Percentiles rank a stretch among this genome's conserved stretches.
phyloP scores from a whole-genome alignment of 1,139 yeast species.

The Fermentozyma sake region DNA sequence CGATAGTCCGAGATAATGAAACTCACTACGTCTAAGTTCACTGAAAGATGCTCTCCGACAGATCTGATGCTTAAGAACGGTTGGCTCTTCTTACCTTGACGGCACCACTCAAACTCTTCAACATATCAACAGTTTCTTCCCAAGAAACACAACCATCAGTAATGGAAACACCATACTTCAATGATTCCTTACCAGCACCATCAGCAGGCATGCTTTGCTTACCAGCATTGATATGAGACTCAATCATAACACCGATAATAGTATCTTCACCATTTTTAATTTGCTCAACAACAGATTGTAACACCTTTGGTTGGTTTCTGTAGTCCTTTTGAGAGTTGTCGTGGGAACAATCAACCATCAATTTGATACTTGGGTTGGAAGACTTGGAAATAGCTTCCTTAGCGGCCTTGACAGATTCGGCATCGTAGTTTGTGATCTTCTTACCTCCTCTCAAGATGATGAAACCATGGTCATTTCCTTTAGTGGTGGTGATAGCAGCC shows the following conservation, averaged over 20 bases:
- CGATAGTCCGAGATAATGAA: no score
- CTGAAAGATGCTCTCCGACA: no score
- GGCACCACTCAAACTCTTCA: constrained; percentile 73
- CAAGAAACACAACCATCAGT: constrained; percentile 96
- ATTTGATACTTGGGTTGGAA: constrained; percentile 56
- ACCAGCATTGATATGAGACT: constrained; percentile 89
- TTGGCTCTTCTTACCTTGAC: constrained; percentile 74
- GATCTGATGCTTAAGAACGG: no score
- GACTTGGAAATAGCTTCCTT: constrained; percentile 57
- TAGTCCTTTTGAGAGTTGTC: constrained; percentile 94
- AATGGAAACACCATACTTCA: constrained; percentile 93
- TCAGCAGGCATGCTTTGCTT: constrained; percentile 72
- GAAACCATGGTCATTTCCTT: constrained; percentile 86
- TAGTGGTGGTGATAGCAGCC: constrained; percentile 93
- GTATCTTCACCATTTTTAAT: constrained; percentile 72
- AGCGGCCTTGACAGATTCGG: constrained; percentile 69
- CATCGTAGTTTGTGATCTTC: constrained; percentile 88
- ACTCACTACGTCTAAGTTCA: no score
- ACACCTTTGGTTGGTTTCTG: constrained; percentile 91
- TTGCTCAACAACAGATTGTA: constrained; percentile 75
- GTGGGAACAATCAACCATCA: constrained; percentile 97
- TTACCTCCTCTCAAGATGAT: constrained; percentile 95
- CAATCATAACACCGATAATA: constrained; percentile 94
- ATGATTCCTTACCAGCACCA: constrained; percentile 54
- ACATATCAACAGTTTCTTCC: constrained; percentile 83